A percentile compares a stretch with the other conserved stretches of the same genome.
phyloP scores from a whole-genome alignment of 1,139 yeast genomes.

The Yamadazyma triangularis region DNA sequence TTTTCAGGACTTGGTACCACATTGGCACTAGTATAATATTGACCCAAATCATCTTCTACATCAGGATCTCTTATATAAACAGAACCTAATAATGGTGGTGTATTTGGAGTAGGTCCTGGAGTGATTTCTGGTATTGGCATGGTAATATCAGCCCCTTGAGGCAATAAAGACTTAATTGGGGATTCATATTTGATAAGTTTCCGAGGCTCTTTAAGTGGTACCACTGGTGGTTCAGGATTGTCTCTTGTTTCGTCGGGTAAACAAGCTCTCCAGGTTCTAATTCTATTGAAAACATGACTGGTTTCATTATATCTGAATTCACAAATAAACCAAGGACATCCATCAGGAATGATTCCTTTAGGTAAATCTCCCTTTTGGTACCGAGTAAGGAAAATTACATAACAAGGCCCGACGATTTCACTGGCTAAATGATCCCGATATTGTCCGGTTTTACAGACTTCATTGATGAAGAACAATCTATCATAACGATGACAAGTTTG shows the following conservation, averaged over 20 bases:
- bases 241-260: conserved; percentile 94
- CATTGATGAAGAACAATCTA: conserved; percentile 84
- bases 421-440: conserved; percentile 89
- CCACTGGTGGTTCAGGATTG: conserved; percentile 74
- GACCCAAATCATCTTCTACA: conserved; percentile 75
- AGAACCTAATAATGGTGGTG: conserved; percentile 91
- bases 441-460: conserved; percentile 95
- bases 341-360: conserved; percentile 53
- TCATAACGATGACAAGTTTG: conserved; percentile 94
- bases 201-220: conserved; percentile 50
- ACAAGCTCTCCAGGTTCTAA: conserved; percentile 98
- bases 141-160: conserved; percentile 63
- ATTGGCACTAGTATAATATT: conserved; percentile 52
- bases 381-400: conserved; percentile 89
- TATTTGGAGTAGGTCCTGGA: conserved; percentile 65
- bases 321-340: conserved; percentile 87
- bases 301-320: conserved; percentile 91
- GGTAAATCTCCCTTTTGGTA: conserved; percentile 94
- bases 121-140: conserved; percentile 83
- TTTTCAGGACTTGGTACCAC: conserved; percentile 55
- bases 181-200: conserved; percentile 73
- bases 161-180: conserved; percentile 74
- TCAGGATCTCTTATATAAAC: conserved; percentile 76
- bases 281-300: conserved; percentile 86
- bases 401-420: conserved; percentile 90